Conservation (phyloP, 371 early-diverging fungal species). For the Mucor ambiguus region DNA sequence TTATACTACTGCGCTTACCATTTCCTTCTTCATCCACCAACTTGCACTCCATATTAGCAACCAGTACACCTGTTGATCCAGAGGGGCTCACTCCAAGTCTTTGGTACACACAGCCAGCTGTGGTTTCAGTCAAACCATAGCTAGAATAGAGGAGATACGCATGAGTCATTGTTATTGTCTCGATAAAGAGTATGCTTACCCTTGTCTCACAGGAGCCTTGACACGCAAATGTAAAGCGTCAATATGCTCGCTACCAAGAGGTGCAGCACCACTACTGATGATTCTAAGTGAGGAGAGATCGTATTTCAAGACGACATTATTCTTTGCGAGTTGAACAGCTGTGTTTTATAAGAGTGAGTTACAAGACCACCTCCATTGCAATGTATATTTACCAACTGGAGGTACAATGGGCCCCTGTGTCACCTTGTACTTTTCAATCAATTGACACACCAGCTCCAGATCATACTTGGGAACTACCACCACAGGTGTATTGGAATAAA, state of each 20-base stretch:
- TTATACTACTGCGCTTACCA: slow-evolving; percentile 26
- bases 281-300: slow-evolving; percentile 64
- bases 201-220: slow-evolving; percentile 52
- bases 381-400: slow-evolving; percentile 59
- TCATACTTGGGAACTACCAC: slow-evolving; percentile 72
- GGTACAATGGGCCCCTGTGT: slow-evolving; percentile 80
- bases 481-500: slow-evolving; percentile 42
- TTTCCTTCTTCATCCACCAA: slow-evolving; percentile 63
- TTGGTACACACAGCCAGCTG: slow-evolving; percentile 25
- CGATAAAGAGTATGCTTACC: slow-evolving; percentile 43
- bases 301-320: slow-evolving; percentile 68
- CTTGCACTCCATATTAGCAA: slow-evolving; percentile 71
- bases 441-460: slow-evolving; percentile 54
- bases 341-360: neutral
- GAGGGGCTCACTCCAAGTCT: slow-evolving; percentile 12
- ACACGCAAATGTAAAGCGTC: slow-evolving; percentile 50
- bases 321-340: slow-evolving; percentile 64
- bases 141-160: neutral
- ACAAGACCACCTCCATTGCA: neutral
- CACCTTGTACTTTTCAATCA: slow-evolving; percentile 69
- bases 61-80: slow-evolving; percentile 73
- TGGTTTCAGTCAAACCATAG: slow-evolving; percentile 72
- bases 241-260: slow-evolving; percentile 67
- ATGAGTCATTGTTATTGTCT: slow-evolving; percentile 11
- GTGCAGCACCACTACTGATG: slow-evolving; percentile 83